Base-by-base conservation (phyloP, 1,284 basidiomycete species). In the Irpex lacteus region DNA sequence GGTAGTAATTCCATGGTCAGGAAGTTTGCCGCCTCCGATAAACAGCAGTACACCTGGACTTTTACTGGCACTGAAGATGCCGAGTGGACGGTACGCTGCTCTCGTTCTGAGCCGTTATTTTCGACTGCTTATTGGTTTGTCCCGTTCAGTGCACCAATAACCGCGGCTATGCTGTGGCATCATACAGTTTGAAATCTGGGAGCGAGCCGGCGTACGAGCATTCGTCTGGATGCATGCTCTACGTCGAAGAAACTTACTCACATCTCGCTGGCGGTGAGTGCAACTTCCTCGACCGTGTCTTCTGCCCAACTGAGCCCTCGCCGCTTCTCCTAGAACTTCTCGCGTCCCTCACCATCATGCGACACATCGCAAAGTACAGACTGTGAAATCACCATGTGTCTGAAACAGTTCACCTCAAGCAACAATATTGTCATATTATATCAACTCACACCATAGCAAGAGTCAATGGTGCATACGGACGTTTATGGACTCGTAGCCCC, bases 271-370 rank as follows among this genome's bases (percentile, higher is more conserved):
- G 78, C 62, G 88, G 87, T 86, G 68, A 65, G 80, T 71, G 3
- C 61, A 47, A 4, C 63, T 59, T 13, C 44, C 15, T 18, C n/a
- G 65, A 19, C 18, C 60, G 55, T 6, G 53, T 60, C 32, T 60
- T 5, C 50, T 59, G 11, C 8, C 8, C 19, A 21, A 38, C 62
- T 60, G 11, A 60, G 11, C 50, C 15, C 18, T 21, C 37, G 50
- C 37, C 5, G 44, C 5, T 40, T 9, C 21, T 53, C 60, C 52
- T 64, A 89, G 88, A 89, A 65, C 73, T 89, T 63, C 78, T 89
- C 9, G 85, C 84, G 2, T 82, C 86, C 0, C 72, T 88, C 55
- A 81, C 82, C 71, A 84, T 89, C 67, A 86, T 89, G 85, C 80
- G 87, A n/a, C 84, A 88, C 68, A 87, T 89, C 53, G 80, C 74